phyloP scores from a whole-genome alignment of 768 basidiomycete species.

The Baorangia bicolor region DNA sequence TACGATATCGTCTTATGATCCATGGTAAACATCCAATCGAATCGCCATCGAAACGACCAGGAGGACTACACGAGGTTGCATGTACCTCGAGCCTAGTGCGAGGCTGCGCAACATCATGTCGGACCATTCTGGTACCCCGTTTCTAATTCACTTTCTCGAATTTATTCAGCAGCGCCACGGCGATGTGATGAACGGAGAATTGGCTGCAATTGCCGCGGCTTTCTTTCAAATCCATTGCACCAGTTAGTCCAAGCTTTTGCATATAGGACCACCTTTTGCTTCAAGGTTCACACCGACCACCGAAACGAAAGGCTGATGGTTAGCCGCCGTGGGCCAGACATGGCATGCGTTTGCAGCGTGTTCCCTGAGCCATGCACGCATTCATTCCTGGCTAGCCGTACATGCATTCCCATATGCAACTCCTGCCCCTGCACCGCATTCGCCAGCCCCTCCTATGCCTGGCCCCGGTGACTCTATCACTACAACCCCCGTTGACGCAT shows the following conservation, averaged over 20 bases:
- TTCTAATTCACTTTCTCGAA: conserved; percentile 12
- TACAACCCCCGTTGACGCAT: conserved; percentile 5
- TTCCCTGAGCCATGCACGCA: conserved; percentile 1
- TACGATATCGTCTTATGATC: not conserved
- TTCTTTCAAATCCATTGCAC: not conserved
- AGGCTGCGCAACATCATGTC: conserved; percentile 15
- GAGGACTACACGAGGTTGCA: conserved; percentile 25
- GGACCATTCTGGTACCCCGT: conserved; percentile 1
- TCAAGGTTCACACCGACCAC: not conserved
- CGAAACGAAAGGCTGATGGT: not conserved
- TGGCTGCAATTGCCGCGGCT: not conserved
- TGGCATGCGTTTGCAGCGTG: conserved; percentile 18
- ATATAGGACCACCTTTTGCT: not conserved
- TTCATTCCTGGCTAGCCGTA: conserved; percentile 17
- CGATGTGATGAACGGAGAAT: not conserved
- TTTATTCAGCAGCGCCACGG: not conserved
- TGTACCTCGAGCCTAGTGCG: not conserved
- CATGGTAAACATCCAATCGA: not conserved
- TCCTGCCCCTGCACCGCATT: conserved; percentile 19
- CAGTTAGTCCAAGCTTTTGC: not conserved
- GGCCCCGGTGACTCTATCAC: conserved; percentile 2
- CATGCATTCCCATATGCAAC: conserved; percentile 14
- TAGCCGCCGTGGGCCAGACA: not conserved
- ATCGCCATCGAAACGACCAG: conserved; percentile 13
- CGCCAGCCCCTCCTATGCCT: conserved; percentile 13